These are phyloP conservation scores for Russula foetens DNA, from an alignment of 768 basidiomycete species.

Conservation along the genomic window DNA sequence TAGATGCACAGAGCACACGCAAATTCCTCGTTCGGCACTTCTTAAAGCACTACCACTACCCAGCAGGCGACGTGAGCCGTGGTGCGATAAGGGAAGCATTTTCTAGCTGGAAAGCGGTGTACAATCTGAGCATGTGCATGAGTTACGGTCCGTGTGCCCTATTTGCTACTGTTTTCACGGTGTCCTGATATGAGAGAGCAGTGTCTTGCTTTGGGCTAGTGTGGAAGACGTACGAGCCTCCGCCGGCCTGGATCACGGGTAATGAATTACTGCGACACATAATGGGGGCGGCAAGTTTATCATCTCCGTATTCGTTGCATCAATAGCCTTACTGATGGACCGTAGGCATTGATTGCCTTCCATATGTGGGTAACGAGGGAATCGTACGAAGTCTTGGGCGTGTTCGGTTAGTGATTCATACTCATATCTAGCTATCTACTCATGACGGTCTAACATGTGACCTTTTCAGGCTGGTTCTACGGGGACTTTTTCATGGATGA, in stretches of 20 bases:
- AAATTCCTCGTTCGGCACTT: conserved; percentile 93
- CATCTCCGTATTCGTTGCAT: not conserved
- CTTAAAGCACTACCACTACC: conserved; percentile 90
- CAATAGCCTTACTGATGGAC: conserved; percentile 1
- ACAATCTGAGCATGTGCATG: conserved; percentile 92
- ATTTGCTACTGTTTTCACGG: not conserved
- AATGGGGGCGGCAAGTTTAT: conserved; percentile 62
- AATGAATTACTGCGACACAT: conserved; percentile 84
- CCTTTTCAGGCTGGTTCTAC: conserved; percentile 87
- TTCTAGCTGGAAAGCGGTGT: conserved; percentile 88
- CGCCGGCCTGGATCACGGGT: conserved; percentile 80
- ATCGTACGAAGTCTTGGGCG: conserved; percentile 86
- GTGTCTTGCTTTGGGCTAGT: conserved; percentile 81
- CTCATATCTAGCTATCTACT: not conserved
- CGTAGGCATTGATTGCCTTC: conserved; percentile 70
- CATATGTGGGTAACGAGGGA: conserved; percentile 90
- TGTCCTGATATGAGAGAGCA: conserved; percentile 27
- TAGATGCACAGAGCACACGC: conserved; percentile 75
- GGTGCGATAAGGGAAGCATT: conserved; percentile 92
- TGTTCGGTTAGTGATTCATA: conserved; percentile 56
- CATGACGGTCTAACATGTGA: not conserved
- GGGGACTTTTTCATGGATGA: conserved; percentile 96
- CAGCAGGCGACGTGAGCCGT: conserved; percentile 53
- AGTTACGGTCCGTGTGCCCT: conserved; percentile 61
- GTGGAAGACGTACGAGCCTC: conserved; percentile 84